A percentile compares a stretch with the other conserved stretches of the same genome.
Evolutionary conservation across 2,329 filamentous ascomycete species (phyloP).

Genomic region (Penicillium sp.): DNA sequence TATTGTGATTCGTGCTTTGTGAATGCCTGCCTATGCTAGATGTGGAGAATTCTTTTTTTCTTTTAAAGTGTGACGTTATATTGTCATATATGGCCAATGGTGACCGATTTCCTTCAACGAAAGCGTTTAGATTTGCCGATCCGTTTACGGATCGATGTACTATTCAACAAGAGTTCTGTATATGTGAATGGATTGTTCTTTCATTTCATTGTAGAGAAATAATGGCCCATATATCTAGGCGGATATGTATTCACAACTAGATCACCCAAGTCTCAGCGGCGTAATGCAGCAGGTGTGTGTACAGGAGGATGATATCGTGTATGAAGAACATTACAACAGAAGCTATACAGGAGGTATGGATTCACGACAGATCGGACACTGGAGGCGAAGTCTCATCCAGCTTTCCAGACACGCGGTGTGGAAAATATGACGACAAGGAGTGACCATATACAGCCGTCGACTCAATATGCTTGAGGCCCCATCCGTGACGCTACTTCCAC

Average conservation of each 20-base stretch:
- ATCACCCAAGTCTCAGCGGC: neutral
- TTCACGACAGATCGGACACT: slow-evolving; percentile 92
- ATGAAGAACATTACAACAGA: neutral
- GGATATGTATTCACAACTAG: neutral
- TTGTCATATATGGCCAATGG: slow-evolving; percentile 6
- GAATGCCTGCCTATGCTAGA: neutral
- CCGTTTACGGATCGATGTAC: slow-evolving; percentile 12
- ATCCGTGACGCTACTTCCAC: slow-evolving; percentile 35
- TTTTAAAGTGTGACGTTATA: slow-evolving; percentile 4
- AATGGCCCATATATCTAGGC: neutral
- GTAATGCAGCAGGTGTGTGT: neutral
- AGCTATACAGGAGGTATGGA: slow-evolving; percentile 68
- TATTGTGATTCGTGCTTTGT: slow-evolving; percentile 8
- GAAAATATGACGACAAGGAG: slow-evolving; percentile 91
- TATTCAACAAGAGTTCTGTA: slow-evolving; percentile 18
- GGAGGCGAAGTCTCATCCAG: slow-evolving; percentile 87
- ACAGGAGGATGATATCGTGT: slow-evolving; percentile 1
- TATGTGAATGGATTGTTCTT: neutral
- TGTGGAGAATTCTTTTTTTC: slow-evolving; percentile 5
- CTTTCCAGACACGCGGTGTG: slow-evolving; percentile 85
- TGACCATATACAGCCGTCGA: slow-evolving; percentile 86
- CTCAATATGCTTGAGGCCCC: slow-evolving; percentile 59
- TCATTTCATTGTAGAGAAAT: neutral
- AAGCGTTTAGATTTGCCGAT: slow-evolving; percentile 15
- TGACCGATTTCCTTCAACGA: slow-evolving; percentile 21